Conservation (phyloP, 129 eudicot species). For the Apium graveolens region DNA sequence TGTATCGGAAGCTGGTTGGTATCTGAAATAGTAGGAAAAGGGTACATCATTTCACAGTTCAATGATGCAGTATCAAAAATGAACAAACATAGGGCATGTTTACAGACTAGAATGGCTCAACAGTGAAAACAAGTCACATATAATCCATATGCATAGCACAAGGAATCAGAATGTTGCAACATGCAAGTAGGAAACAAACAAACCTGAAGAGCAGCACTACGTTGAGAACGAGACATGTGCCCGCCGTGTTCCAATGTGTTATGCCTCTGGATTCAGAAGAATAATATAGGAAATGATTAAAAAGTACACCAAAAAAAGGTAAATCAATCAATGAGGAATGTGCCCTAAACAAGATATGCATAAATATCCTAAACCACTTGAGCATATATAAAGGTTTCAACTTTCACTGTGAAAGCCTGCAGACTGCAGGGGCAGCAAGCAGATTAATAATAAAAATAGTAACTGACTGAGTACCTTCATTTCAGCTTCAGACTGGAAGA, state of each 20-base stretch:
- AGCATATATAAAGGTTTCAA: not conserved
- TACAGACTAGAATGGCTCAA: not conserved
- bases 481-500: conserved; percentile 77
- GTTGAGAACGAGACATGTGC: conserved; percentile 78
- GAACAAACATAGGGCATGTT: not conserved
- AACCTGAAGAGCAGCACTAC: conserved; percentile 89
- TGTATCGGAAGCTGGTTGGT: conserved; percentile 81
- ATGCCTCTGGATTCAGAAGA: conserved; percentile 55
- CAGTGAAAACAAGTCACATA: not conserved
- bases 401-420: not conserved
- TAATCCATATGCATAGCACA: not conserved
- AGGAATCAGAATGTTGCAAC: not conserved
- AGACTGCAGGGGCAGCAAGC: not conserved
- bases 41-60: not conserved
- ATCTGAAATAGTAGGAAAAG: conserved; percentile 29
- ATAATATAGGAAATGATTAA: conserved; percentile 2
- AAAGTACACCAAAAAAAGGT: not conserved
- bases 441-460: not conserved
- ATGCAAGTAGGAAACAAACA: not conserved
- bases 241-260: conserved; percentile 93
- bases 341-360: not conserved
- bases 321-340: not conserved
- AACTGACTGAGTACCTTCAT: conserved; percentile 52
- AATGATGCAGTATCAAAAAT: not conserved
- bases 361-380: not conserved